These are phyloP conservation scores for Manihot esculenta DNA, from an alignment of 441 rosid species.

Conservation along the genomic window DNA sequence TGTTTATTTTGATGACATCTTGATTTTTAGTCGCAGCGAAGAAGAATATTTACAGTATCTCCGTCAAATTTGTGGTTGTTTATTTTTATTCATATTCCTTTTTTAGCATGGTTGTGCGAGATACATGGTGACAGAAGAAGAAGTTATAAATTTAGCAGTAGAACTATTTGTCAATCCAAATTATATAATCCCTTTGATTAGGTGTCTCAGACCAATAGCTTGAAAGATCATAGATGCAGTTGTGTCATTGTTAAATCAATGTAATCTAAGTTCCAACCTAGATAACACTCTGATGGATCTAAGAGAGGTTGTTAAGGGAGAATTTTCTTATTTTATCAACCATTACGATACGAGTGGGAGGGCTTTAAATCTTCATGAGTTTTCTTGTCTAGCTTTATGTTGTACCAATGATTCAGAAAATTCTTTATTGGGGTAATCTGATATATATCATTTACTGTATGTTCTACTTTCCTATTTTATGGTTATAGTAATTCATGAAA, in stretches of 20 bases:
- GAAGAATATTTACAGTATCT: no score
- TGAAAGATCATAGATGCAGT: slow-evolving; percentile 58
- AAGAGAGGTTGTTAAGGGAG: slow-evolving; percentile 37
- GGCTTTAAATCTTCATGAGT: slow-evolving; percentile 81
- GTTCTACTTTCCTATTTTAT: not conserved
- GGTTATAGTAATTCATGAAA: slow-evolving; percentile 8
- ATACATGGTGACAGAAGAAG: slow-evolving; percentile 47
- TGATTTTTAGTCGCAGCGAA: no score
- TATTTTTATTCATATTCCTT: not conserved
- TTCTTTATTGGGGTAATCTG: slow-evolving; percentile 60
- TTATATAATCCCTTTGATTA: slow-evolving; percentile 64
- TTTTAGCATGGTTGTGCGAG: slow-evolving; percentile 36
- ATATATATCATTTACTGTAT: not conserved
- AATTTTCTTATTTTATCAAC: slow-evolving; percentile 55
- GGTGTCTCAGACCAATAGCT: slow-evolving; percentile 64
- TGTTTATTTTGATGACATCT: no score
- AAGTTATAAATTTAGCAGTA: slow-evolving; percentile 50
- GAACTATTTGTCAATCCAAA: slow-evolving; percentile 71
- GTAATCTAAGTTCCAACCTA: slow-evolving; percentile 49
- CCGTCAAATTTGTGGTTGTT: no score
- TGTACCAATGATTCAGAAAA: slow-evolving; percentile 81
- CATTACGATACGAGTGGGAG: slow-evolving; percentile 49
- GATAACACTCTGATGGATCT: slow-evolving; percentile 24
- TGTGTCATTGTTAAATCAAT: slow-evolving; percentile 54
- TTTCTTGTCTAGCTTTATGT: slow-evolving; percentile 83